Conservation (phyloP, 2,329 filamentous ascomycete genomes). For the Diplocarpon mali region DNA sequence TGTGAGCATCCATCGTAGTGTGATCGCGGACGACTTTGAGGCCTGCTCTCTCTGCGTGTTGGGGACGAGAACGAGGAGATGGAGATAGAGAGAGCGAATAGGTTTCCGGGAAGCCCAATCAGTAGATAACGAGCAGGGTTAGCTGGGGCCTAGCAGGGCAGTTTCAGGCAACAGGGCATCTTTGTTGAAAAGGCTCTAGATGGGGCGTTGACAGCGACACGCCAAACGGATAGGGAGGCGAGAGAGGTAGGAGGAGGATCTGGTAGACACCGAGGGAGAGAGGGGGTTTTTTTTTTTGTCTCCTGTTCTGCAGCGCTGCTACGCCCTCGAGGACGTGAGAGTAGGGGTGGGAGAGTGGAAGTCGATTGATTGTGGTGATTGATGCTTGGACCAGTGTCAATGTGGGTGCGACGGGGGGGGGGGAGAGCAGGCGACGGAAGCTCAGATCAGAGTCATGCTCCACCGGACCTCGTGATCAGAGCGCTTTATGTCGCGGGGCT, state of each 20-base stretch:
- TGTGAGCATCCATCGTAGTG: conserved; percentile 27
- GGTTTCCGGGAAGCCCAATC: conserved; percentile 12
- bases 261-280: no score
- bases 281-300: no score
- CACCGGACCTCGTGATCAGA: conserved; percentile 19
- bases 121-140: conserved; percentile 13
- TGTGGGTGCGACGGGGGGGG: conserved; percentile 9
- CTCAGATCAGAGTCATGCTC: conserved; percentile 19
- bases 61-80: conserved; percentile 1
- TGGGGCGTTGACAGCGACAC: not conserved
- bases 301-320: no score
- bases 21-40: conserved; percentile 6
- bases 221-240: not conserved
- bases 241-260: not conserved
- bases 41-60: conserved; percentile 3
- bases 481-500: conserved; percentile 12
- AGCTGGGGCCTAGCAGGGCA: conserved; percentile 19
- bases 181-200: conserved; percentile 8
- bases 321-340: no score
- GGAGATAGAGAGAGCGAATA: conserved; percentile 6
- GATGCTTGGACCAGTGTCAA: not conserved
- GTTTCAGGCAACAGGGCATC: conserved; percentile 20
- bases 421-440: not conserved
- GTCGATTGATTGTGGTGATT: not conserved
- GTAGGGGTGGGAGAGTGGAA: no score